Evolutionary conservation across 2,329 filamentous ascomycete species (phyloP).

Genomic region (Colletotrichum agaves): DNA sequence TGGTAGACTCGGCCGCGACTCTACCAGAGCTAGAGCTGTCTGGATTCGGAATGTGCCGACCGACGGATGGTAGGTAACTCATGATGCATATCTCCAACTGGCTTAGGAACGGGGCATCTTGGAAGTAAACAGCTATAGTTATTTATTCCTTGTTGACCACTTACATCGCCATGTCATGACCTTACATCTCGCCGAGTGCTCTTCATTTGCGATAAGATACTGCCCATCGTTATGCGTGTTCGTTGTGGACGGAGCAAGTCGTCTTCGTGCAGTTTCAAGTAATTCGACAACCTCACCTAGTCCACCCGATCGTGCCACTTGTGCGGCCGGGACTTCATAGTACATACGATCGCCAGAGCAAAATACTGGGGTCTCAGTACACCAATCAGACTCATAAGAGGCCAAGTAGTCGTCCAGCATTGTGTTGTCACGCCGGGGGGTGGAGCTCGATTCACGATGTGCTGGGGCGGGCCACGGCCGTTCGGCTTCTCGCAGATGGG

Average conservation of each 20-base stretch:
- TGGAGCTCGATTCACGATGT: neutral
- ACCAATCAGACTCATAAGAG: too few relatives aligned
- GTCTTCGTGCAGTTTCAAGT: conserved; percentile 5
- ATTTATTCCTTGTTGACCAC: neutral
- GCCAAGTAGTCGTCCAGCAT: too few relatives aligned
- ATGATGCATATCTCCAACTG: too few relatives aligned
- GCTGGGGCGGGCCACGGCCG: conserved; percentile 1
- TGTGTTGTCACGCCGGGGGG: too few relatives aligned
- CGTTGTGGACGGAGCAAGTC: neutral
- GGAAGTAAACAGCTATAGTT: neutral
- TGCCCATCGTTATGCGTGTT: neutral
- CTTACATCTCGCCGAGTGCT: neutral
- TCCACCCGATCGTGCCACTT: conserved; percentile 6
- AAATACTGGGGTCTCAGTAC: neutral
- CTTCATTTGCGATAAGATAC: neutral
- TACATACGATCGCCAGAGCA: neutral
- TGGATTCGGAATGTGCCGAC: too few relatives aligned
- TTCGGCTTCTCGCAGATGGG: conserved; percentile 7
- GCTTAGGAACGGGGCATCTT: neutral
- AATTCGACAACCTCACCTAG: conserved; percentile 10
- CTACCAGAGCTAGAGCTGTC: too few relatives aligned
- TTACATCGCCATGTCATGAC: conserved; percentile 29
- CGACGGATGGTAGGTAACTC: too few relatives aligned
- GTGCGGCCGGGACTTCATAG: conserved; percentile 5
- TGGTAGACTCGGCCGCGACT: too few relatives aligned